These are phyloP conservation scores for Leptosphaerulina australis DNA, from an alignment of 2,329 filamentous ascomycete species.

Conservation along the genomic window DNA sequence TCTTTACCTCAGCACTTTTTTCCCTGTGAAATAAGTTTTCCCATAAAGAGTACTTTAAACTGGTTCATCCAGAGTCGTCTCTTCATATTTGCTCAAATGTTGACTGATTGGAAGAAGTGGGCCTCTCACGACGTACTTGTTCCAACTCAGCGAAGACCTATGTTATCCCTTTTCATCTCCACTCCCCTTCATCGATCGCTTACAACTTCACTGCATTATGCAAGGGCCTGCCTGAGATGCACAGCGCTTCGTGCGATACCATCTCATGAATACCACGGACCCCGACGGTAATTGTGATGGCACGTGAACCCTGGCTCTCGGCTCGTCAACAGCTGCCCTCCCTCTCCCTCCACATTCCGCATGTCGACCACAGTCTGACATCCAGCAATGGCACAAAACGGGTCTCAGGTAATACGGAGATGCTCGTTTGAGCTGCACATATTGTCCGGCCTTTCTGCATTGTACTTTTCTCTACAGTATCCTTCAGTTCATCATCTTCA, in stretches of 20 bases:
- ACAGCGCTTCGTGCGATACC: not conserved
- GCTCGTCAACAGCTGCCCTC: constrained; percentile 1
- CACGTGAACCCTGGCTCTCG: not conserved
- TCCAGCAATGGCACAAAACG: not conserved
- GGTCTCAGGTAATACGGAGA: not conserved
- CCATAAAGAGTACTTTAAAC: not conserved
- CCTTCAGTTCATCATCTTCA: not conserved
- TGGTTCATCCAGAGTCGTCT: not conserved
- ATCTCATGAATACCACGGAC: not conserved
- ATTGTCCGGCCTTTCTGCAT: not conserved
- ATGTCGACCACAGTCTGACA: not conserved
- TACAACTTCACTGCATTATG: not conserved
- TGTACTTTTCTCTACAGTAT: not conserved
- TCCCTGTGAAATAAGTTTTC: not conserved
- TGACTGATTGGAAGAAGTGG: not conserved
- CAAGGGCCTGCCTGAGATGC: not conserved
- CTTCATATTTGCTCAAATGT: not conserved
- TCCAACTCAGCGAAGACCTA: not conserved
- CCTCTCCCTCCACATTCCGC: constrained; percentile 18
- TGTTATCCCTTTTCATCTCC: not conserved
- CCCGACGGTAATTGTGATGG: not conserved
- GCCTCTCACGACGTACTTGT: not conserved
- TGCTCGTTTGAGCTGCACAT: not conserved
- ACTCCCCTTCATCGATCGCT: not conserved
- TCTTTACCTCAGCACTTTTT: not conserved